Base-by-base conservation (phyloP, 805 yeast genomes). In the Candida piceae region DNA sequence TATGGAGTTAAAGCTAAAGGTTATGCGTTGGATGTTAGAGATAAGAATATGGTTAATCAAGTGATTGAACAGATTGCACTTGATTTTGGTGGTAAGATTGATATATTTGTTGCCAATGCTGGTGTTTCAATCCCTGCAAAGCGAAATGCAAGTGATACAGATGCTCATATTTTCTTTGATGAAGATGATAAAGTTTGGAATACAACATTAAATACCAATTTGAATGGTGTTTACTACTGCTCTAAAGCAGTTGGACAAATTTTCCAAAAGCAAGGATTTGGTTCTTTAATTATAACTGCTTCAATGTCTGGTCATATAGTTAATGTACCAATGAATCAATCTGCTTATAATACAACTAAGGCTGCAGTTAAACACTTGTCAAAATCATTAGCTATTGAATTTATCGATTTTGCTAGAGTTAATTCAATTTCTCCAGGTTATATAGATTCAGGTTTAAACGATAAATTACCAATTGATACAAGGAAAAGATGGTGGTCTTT, bases 291-390 rank as follows among this genome's bases (percentile, higher is more conserved):
- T 39, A 66, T 71, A 56, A 72, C 78, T 12, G 78, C 76, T 5
- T 71, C 77, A 16, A 71, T 72, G 76, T 69, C 75, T 10, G 77
- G 70, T 8, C 75, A 69, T 56, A 71, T 72, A 43, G 74, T 69
- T 42, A 72, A 72, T 44, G 71, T 68, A 32, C 78, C 78, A 34
- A 64, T 69, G 46, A 60, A 63, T 45, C 77, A 72, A 48, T 67
- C 74, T 30, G 67, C 67, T 28, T 70, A 70, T 52, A 70, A 70
- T 43, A 68, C 69, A 26, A 69, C 73, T 36, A 70, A 70, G 53
- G 74, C 76, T 27, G 76, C 68, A 23, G 71, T 70, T 37, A 48
- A 68, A 43, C 72, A 70, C 42, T 56, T 70, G 46, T 69, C 71
- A 16, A 67, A 62, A 51, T 67, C 71, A 1, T 58, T 69, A 40